Evolutionary conservation across 352 stramenopile species (phyloP).

Genomic region (Globisporangium sylvaticum): DNA sequence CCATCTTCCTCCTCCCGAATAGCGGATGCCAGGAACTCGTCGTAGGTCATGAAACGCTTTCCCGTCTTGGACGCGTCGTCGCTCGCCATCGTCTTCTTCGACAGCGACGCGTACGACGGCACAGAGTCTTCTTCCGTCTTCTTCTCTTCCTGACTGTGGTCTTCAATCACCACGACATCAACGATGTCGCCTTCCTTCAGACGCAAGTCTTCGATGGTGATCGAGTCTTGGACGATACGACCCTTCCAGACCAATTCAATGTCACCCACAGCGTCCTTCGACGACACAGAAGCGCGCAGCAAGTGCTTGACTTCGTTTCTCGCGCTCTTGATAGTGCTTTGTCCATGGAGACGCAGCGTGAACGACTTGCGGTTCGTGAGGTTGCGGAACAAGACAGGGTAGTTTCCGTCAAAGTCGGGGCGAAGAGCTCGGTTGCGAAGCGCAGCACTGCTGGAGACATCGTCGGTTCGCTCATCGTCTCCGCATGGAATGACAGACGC

Average conservation of each 20-base stretch:
- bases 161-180: conserved; percentile 68
- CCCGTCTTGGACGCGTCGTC: conserved; percentile 23
- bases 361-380: conserved; percentile 68
- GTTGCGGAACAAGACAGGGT: conserved; percentile 57
- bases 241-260: conserved; percentile 64
- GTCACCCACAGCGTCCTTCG: conserved; percentile 36
- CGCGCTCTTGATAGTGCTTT: conserved; percentile 51
- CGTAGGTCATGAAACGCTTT: conserved; percentile 79
- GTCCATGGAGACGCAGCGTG: conserved; percentile 46
- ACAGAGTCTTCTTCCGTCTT: conserved; percentile 24
- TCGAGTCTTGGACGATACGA: conserved; percentile 45
- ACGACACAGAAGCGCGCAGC: conserved; percentile 37
- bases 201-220: conserved; percentile 41
- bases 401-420: conserved; percentile 51
- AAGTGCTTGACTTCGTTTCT: conserved; percentile 57
- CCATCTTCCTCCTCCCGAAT: conserved; percentile 49
- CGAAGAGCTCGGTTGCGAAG: conserved; percentile 31
- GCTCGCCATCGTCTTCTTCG: conserved; percentile 24
- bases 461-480: conserved; percentile 40
- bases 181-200: conserved; percentile 65
- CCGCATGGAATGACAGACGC: conserved; percentile 54
- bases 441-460: conserved; percentile 20
- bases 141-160: conserved; percentile 28
- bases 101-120: conserved; percentile 19
- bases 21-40: conserved; percentile 70